Evolutionary conservation across 768 basidiomycete species (phyloP), one percentile per base, ranked within the genome.

Genomic region (Suillus subaureus): DNA sequence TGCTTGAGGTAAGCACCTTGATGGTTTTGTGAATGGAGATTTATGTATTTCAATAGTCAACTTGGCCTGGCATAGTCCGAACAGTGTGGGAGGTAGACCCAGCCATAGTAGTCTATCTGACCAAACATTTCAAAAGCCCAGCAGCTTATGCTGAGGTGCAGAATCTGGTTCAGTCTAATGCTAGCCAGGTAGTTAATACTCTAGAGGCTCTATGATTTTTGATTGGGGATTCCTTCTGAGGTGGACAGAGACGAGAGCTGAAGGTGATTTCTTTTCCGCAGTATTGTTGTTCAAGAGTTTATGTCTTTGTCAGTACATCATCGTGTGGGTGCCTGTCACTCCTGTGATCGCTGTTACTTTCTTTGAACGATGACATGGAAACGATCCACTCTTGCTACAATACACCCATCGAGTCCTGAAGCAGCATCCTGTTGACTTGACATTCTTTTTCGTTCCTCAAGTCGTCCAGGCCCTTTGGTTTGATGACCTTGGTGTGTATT

Each of bases 391-490:
- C 42, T 78, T 97, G 40, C 80, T 99, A 26, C 97, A 99, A 88
- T 99, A 98, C 74, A 96, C 96, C 0, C 94, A 99, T 78, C 86
- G 96, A 51, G 96, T 96, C 1, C 79, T 99, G 51, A 95, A 95
- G 74, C 93, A 97, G 75, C 96, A 99, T 73, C 93, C 96, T 0
- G 94, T 99, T 11, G 90, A 94, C 16, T 74, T 98, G 61, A 97
- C 97, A 0, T 99, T 99, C 84, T 99, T 99, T 82, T 99, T 97
- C 73, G 96, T 99, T 39, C 97, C 97, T 1, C 97, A 99, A 83
- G 90, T 99, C 26, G 97, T 99, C 2, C 97, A 99, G 73, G 96
- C 96, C 5, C 83, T 99, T 18, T 91, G 97, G 12, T 87, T 92
- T 61, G 97, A 99, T 72, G 87, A 90, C 15, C 82, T 94, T 6